Base-by-base conservation (phyloP, 1,284 basidiomycete species). In the Chalciporus piperatoides region DNA sequence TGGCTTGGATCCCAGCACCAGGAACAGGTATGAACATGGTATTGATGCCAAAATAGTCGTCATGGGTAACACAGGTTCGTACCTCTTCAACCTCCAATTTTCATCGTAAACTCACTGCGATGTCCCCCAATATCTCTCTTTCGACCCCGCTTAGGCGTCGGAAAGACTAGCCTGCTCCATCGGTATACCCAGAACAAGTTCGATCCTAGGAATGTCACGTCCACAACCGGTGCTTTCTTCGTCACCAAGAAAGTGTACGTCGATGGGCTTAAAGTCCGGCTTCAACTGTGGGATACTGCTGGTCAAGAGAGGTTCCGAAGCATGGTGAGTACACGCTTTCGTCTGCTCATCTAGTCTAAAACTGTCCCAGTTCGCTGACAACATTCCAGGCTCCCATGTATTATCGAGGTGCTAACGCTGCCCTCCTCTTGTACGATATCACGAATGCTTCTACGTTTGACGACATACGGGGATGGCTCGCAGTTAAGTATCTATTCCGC, bases 31-130 rank as follows among this genome's bases (percentile, higher is more conserved):
- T 67, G 85, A 89, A 64, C 82, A 84, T 59, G 84, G 86, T 60
- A 78, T 97, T 65, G 95, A 97, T 76, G 92, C 92, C 59, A 97
- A 97, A 79, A 91, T 97, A 64, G 94, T 97, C 65, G 82, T 97
- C 59, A 92, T 97, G 78, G 95, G 95, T 67, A 94, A 92, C 65
- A 93, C 94, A 66, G 92, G 93, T 84, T 54, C 55, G 74, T 65
- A 17, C 52, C 36, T 55, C 37, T 36, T 45, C 51, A 19, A 49
- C 49, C 36, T 51, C 37, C 61, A 47, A 7, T 41, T 6, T 36
- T 37, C 46, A 42, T 32, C 48, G 30, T 40, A 42, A 27, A 48
- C 48, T 46, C 46, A 39, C 37, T 33, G 48, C 46, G 49, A 56
- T 56, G 24, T 43, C 42, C 32, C 42, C 40, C 30, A 41, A 37